phyloP scores from a whole-genome alignment of 2,329 filamentous ascomycete genomes.

The Drechslerella stenobrocha region DNA sequence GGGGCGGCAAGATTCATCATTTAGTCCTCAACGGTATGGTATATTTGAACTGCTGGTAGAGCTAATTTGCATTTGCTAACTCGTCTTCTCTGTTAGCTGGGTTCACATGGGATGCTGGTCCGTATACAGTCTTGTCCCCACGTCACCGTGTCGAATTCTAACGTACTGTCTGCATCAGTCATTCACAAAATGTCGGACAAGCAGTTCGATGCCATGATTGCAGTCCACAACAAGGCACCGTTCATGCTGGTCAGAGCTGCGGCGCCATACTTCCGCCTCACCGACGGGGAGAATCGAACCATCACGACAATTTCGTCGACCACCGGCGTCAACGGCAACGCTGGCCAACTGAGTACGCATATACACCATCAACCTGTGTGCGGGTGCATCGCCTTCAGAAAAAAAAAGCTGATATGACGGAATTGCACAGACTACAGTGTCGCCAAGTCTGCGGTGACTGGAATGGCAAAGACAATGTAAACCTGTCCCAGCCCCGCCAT shows the following conservation, averaged over 20 bases:
- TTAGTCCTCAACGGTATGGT: slow-evolving; percentile 89
- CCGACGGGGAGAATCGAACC: slow-evolving; percentile 74
- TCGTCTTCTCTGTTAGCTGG: slow-evolving; percentile 20
- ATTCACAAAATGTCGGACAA: slow-evolving; percentile 72
- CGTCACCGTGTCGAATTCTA: slow-evolving; percentile 8
- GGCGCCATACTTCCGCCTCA: slow-evolving; percentile 83
- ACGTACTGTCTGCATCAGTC: slow-evolving; percentile 12
- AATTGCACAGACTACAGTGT: slow-evolving; percentile 85
- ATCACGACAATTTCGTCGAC: slow-evolving; percentile 85
- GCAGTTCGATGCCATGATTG: slow-evolving; percentile 87
- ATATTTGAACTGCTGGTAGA: slow-evolving; percentile 57
- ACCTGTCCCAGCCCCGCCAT: not conserved
- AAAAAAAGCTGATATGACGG: no score
- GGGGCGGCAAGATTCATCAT: slow-evolving; percentile 83
- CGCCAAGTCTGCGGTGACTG: slow-evolving; percentile 80
- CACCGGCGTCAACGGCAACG: slow-evolving; percentile 80
- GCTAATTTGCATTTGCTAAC: not conserved
- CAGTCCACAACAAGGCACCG: slow-evolving; percentile 79
- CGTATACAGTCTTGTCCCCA: slow-evolving; percentile 62
- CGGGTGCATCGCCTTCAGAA: no score
- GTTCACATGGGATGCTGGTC: slow-evolving; percentile 82
- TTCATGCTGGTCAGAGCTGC: slow-evolving; percentile 81
- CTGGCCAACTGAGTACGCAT: slow-evolving; percentile 54
- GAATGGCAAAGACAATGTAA: slow-evolving; percentile 84
- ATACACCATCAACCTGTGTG: no score